Evolutionary conservation across 2,329 filamentous ascomycete species (phyloP).

Genomic region (Ophiostoma piceae): DNA sequence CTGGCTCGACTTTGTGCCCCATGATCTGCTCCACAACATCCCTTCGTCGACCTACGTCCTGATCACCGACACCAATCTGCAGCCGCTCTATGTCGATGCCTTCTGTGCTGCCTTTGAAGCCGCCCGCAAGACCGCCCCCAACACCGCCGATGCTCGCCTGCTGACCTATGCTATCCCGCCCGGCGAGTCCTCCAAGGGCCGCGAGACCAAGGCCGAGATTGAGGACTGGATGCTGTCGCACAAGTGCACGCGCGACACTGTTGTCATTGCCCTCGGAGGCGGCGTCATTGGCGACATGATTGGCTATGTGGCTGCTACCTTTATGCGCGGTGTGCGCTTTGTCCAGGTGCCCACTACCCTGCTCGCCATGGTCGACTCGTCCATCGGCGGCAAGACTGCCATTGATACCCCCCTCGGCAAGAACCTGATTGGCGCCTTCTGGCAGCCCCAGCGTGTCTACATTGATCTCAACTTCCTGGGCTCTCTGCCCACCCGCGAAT

Average conservation of each 20-base stretch:
- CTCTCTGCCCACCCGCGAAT: slow-evolving; percentile 82
- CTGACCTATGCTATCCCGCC: slow-evolving; percentile 83
- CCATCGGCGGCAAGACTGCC: slow-evolving; percentile 95
- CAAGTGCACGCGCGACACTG: slow-evolving; percentile 89
- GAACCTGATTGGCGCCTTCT: slow-evolving; percentile 92
- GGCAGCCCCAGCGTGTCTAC: slow-evolving; percentile 91
- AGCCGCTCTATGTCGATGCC: slow-evolving; percentile 68
- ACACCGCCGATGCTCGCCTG: slow-evolving; percentile 53
- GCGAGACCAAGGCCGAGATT: slow-evolving; percentile 88
- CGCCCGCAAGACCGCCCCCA: slow-evolving; percentile 37
- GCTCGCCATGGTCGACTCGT: slow-evolving; percentile 96
- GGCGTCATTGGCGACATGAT: slow-evolving; percentile 98
- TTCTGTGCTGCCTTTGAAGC: slow-evolving; percentile 64
- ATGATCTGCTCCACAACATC: slow-evolving; percentile 73
- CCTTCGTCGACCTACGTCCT: slow-evolving; percentile 89
- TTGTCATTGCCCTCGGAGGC: slow-evolving; percentile 89
- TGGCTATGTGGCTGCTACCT: slow-evolving; percentile 93
- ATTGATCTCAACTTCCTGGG: slow-evolving; percentile 90
- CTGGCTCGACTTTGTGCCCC: slow-evolving; percentile 74
- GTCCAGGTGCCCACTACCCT: slow-evolving; percentile 95
- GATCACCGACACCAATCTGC: slow-evolving; percentile 92
- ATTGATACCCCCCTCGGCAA: slow-evolving; percentile 96
- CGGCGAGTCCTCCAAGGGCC: slow-evolving; percentile 87
- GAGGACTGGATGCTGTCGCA: slow-evolving; percentile 97
- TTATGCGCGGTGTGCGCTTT: slow-evolving; percentile 95